Conservation (phyloP, 2,329 filamentous ascomycete species). For the Colletotrichum filicis region DNA sequence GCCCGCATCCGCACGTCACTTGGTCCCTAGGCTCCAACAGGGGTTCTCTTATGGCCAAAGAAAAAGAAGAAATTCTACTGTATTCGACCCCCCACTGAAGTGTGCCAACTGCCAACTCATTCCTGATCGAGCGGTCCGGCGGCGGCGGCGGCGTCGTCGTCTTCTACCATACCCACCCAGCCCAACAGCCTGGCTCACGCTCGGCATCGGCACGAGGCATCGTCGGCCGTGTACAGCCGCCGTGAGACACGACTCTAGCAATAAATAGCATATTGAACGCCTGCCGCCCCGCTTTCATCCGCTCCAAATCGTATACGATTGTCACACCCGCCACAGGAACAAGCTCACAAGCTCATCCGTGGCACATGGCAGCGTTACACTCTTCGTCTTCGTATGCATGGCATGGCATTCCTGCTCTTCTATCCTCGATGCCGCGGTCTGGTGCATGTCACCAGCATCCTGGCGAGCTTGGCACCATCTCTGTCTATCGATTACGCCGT, state of each 20-base stretch:
- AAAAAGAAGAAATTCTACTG: not conserved
- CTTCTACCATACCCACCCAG: not conserved
- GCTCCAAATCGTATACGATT: not conserved
- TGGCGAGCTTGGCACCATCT: not conserved
- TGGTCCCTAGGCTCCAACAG: not conserved
- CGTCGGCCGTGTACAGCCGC: slow-evolving; percentile 5
- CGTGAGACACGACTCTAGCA: not conserved
- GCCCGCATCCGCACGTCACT: slow-evolving; percentile 12
- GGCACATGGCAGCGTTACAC: slow-evolving; percentile 26
- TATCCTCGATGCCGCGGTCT: not conserved
- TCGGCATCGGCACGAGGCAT: slow-evolving; percentile 4
- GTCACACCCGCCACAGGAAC: slow-evolving; percentile 13
- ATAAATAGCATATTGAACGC: not conserved
- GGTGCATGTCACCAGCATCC: not conserved
- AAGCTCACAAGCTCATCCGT: slow-evolving; percentile 11
- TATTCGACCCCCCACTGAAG: too few species aligned
- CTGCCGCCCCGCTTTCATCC: not conserved
- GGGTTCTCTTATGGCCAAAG: not conserved
- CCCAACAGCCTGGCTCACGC: slow-evolving; percentile 17
- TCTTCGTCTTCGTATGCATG: not conserved
- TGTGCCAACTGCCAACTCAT: not conserved
- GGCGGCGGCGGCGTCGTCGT: not conserved
- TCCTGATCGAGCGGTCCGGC: not conserved
- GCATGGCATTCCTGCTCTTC: not conserved
- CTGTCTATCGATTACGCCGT: not conserved